phyloP scores from a whole-genome alignment of 2,329 filamentous ascomycete species.

The Xylaria hypoxylon region DNA sequence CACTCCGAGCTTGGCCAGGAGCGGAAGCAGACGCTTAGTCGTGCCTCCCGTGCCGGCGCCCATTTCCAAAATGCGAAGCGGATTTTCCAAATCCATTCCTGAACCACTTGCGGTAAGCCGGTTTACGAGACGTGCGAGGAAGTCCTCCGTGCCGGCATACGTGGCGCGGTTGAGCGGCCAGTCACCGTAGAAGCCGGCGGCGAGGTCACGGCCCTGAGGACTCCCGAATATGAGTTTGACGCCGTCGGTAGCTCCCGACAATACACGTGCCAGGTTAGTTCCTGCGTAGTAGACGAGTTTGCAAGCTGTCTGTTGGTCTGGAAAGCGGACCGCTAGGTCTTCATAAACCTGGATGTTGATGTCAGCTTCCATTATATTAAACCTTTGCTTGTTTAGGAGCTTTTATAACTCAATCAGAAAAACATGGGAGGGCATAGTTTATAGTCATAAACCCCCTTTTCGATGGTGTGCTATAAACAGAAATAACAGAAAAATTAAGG shows the following conservation, averaged over 20 bases:
- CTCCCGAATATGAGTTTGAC: constrained; percentile 56
- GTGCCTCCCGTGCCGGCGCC: constrained; percentile 43
- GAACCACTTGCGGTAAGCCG: background rate
- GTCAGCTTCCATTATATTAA: no score
- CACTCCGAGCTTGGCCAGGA: constrained; percentile 45
- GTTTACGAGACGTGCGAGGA: constrained; percentile 43
- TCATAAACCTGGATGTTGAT: no score
- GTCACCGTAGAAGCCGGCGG: constrained; percentile 53
- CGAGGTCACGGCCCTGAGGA: constrained; percentile 51
- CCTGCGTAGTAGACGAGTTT: constrained; percentile 46
- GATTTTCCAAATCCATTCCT: background rate
- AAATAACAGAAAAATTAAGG: no score
- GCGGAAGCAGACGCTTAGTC: constrained; percentile 47
- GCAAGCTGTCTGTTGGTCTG: constrained; percentile 48
- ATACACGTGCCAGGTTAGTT: constrained; percentile 46
- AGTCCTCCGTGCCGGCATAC: constrained; percentile 51
- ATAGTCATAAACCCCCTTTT: no score
- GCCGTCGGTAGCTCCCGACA: constrained; percentile 53
- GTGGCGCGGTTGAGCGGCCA: constrained; percentile 51
- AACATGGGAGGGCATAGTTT: no score
- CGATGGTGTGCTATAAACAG: no score
- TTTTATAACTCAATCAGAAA: no score
- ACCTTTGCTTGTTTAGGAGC: no score
- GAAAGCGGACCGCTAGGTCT: constrained; percentile 45
- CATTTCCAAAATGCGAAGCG: constrained; percentile 32